Base-by-base conservation (phyloP, 345 rosid genomes). In the Aquilaria malaccensis region DNA sequence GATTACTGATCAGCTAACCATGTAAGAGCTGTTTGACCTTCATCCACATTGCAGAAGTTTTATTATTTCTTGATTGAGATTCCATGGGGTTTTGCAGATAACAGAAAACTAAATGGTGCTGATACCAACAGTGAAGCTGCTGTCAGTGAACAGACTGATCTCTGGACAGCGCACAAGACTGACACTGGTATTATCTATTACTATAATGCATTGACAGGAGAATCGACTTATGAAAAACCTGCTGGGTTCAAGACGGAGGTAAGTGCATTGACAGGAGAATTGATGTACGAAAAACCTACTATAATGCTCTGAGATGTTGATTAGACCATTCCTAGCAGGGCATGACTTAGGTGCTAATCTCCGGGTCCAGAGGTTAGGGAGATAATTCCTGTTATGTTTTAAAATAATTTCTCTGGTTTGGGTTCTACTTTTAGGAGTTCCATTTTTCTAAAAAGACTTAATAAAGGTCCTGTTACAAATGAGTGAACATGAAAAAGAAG, bases 131-230 rank as follows among this genome's bases (percentile, higher is more conserved):
- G 50, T 56, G 76, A 70, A 68, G 59, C 66, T 58, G 50, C 83
- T 43, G 60, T 58, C 52, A 77, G 50, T 58, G 87, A 79, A 59
- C 80, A 77, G 45, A 52, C 70, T 31, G 86, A 91, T 76, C 74
- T 81, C 59, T 94, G 99, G 99, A 94, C 99, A 56, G 95, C 93
- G 51, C 96, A 90, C 79, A 94, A 79, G 85, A 76, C 96, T 33
- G 97, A 85, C 15, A 60, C 85, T 0, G 99, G 93, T 73, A 45
- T 76, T 70, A 77, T 83, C 61, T 94, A 94, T 77, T 94, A 94
- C 69, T 94, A 90, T 67, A 94, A 94, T 76, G 81, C 97, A 61
- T 77, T 82, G 61, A 90, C 97, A 11, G 87, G 97, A 63, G 83
- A 80, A 55, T 94, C 99, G 0, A 88, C 99, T 68, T 94, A 94